phyloP scores from a whole-genome alignment of 148 eudicot species.

The Chenopodium suecicum region DNA sequence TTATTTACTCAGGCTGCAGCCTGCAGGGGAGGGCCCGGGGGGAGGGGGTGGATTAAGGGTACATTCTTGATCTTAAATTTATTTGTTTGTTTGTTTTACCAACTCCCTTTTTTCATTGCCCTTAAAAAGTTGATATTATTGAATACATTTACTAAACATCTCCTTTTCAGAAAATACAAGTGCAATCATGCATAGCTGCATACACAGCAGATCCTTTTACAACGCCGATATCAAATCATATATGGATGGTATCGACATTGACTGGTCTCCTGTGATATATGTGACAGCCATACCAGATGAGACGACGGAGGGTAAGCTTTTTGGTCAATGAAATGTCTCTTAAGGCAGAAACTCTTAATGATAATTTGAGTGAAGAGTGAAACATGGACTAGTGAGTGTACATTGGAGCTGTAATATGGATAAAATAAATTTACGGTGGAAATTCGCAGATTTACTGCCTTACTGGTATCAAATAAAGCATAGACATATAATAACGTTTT shows the following conservation, averaged over 20 bases:
- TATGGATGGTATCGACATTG: constrained; percentile 59
- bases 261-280: constrained; percentile 63
- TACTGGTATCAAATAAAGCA: background rate
- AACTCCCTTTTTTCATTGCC: no score
- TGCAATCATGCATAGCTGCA: constrained; percentile 65
- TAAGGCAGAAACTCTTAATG: background rate
- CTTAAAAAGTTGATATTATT: background rate
- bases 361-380: background rate
- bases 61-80: background rate
- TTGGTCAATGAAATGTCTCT: background rate
- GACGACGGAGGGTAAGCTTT: constrained; percentile 56
- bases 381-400: background rate
- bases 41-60: background rate
- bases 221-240: constrained; percentile 44
- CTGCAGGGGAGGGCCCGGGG: background rate
- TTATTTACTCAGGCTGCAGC: background rate
- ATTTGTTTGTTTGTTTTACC: background rate
- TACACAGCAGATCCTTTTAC: constrained; percentile 43
- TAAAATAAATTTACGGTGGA: background rate
- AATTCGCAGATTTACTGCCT: background rate
- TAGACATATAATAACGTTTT: no score
- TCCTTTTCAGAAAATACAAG: constrained; percentile 44
- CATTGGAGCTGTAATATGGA: background rate
- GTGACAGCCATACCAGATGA: constrained; percentile 71
- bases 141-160: background rate